Percentiles rank a stretch among this genome's conserved stretches.
Conservation (phyloP, 495 filamentous ascomycete species). For the Penicillium ucsense region DNA sequence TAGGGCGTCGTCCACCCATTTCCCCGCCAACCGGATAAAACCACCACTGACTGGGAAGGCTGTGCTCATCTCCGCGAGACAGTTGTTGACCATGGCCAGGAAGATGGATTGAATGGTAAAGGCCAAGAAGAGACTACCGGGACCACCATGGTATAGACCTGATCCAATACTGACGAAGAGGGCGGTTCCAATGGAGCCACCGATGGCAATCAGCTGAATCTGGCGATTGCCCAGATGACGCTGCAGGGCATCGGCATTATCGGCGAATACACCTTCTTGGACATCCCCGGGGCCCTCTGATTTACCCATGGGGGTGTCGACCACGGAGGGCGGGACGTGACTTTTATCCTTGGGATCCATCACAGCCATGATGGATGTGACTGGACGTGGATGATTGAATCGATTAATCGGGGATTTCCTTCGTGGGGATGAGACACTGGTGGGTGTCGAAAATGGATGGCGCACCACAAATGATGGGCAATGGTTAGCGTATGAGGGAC, state of each 20-base stretch:
- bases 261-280: slow-evolving; percentile 18
- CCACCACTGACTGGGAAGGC: slow-evolving; percentile 48
- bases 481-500: too few species aligned
- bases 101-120: slow-evolving; percentile 27
- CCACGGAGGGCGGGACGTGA: too few species aligned
- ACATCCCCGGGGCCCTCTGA: slow-evolving; percentile 10
- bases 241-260: slow-evolving; percentile 21
- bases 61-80: slow-evolving; percentile 40
- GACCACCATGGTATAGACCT: slow-evolving; percentile 36
- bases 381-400: too few species aligned
- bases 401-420: too few species aligned
- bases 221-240: slow-evolving; percentile 33
- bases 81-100: slow-evolving; percentile 26
- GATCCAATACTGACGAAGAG: slow-evolving; percentile 38
- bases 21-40: slow-evolving; percentile 36
- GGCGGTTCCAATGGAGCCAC: slow-evolving; percentile 52
- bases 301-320: background rate
- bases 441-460: too few species aligned
- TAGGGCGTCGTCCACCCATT: slow-evolving; percentile 44
- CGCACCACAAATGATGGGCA: too few species aligned
- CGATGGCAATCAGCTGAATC: slow-evolving; percentile 48
- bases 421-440: too few species aligned
- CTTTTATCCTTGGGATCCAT: too few species aligned
- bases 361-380: too few species aligned
- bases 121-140: slow-evolving; percentile 40